These are phyloP conservation scores for Clitocybe nebularis DNA, from an alignment of 1,284 basidiomycete genomes.

Conservation along the genomic window DNA sequence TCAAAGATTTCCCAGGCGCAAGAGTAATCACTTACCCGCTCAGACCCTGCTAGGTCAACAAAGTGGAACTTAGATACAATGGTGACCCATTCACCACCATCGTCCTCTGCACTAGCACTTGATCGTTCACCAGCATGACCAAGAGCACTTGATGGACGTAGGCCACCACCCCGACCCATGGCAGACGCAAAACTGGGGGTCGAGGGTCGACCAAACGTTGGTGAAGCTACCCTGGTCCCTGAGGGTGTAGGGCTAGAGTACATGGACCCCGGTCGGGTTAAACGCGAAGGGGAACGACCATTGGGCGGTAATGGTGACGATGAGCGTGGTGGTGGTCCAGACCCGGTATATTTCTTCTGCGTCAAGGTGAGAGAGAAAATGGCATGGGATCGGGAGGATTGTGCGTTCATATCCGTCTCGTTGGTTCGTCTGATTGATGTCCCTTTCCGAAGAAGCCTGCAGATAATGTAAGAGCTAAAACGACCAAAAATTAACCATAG, in stretches of 20 bases:
- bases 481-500: too few species aligned
- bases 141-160: conserved; percentile 74
- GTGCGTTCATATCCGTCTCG: conserved; percentile 98
- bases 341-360: conserved; percentile 78
- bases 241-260: conserved; percentile 41
- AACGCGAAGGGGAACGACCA: conserved; percentile 73
- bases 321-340: conserved; percentile 63
- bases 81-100: conserved; percentile 80
- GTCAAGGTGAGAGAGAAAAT: conserved; percentile 96
- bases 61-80: conserved; percentile 97
- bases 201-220: conserved; percentile 67
- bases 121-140: conserved; percentile 52
- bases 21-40: conserved; percentile 60
- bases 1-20: conserved; percentile 10
- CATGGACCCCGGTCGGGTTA: conserved; percentile 73
- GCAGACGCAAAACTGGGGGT: conserved; percentile 75
- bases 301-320: conserved; percentile 68
- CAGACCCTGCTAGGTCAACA: conserved; percentile 95
- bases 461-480: conserved; percentile 6
- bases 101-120: conserved; percentile 46
- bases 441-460: conserved; percentile 79
- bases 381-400: conserved; percentile 96
- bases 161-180: conserved; percentile 59
- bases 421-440: conserved; percentile 90
- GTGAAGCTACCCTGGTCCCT: conserved; percentile 58